phyloP scores from a whole-genome alignment of 768 basidiomycete species.

The Xerocomellus intermedius region DNA sequence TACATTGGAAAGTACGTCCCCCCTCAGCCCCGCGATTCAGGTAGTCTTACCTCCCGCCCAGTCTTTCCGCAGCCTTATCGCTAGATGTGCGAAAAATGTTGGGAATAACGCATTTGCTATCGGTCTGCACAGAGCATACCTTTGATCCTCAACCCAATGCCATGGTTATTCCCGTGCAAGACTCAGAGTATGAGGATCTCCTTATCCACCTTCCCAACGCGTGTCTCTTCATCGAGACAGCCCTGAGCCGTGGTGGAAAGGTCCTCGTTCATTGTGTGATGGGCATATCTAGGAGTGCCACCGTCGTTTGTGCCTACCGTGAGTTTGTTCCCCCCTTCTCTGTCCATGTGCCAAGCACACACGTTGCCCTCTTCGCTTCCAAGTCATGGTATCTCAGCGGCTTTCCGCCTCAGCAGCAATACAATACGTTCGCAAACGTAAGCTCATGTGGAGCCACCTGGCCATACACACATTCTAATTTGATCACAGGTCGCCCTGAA shows the following conservation, averaged over 20 bases:
- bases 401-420: constrained; percentile 46
- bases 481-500: constrained; percentile 35
- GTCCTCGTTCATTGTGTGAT: constrained; percentile 74
- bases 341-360: background rate
- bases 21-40: background rate
- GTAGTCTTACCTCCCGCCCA: constrained; percentile 7
- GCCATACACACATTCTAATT: constrained; percentile 9
- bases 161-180: constrained; percentile 38
- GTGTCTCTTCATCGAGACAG: constrained; percentile 61
- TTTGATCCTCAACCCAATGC: constrained; percentile 41
- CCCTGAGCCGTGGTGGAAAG: constrained; percentile 49
- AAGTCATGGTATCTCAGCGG: constrained; percentile 52
- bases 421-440: constrained; percentile 49
- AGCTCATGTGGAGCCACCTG: constrained; percentile 11
- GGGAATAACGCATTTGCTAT: constrained; percentile 55
- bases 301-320: constrained; percentile 57
- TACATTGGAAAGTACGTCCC: constrained; percentile 38
- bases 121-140: constrained; percentile 55
- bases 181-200: constrained; percentile 52
- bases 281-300: constrained; percentile 69
- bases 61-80: constrained; percentile 35
- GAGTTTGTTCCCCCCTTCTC: constrained; percentile 24
- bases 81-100: constrained; percentile 28
- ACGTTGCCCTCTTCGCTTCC: background rate
- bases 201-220: constrained; percentile 62